These are phyloP conservation scores for Helminthosporium solani DNA, from an alignment of 2,329 filamentous ascomycete genomes.

Conservation along the genomic window DNA sequence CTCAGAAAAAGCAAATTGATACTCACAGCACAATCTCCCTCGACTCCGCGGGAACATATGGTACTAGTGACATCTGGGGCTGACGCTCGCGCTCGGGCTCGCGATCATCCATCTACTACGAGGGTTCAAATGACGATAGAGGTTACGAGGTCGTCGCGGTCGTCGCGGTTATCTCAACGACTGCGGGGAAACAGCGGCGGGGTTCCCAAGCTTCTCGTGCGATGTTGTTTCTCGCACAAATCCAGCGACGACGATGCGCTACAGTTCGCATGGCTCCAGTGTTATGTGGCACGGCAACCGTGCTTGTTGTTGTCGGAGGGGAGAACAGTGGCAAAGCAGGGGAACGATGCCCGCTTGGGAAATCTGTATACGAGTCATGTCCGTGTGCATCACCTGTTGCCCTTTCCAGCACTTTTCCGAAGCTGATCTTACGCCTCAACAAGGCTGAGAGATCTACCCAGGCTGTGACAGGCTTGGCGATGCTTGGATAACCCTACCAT, in stretches of 20 bases:
- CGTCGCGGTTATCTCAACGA: background rate
- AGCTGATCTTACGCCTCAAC: too few relatives aligned
- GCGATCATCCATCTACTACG: constrained; percentile 28
- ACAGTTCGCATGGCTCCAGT: background rate
- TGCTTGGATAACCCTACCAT: too few relatives aligned
- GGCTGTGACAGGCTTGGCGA: too few relatives aligned
- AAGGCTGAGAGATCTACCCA: too few relatives aligned
- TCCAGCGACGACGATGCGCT: background rate
- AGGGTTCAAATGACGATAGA: background rate
- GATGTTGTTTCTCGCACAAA: background rate
- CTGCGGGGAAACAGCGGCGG: background rate
- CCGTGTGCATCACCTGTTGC: too few relatives aligned
- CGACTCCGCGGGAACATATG: constrained; percentile 71
- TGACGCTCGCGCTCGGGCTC: constrained; percentile 38
- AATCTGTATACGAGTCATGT: background rate
- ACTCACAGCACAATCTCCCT: constrained; percentile 79
- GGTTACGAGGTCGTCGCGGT: background rate
- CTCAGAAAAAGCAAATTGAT: background rate
- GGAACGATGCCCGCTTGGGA: background rate
- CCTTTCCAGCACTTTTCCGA: too few relatives aligned
- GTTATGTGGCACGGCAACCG: background rate
- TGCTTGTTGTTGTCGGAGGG: background rate
- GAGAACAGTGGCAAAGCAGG: background rate
- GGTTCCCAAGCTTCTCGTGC: background rate
- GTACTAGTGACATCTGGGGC: constrained; percentile 67